These are phyloP conservation scores for Populus simonii DNA, from an alignment of 345 rosid genomes.

Conservation along the genomic window DNA sequence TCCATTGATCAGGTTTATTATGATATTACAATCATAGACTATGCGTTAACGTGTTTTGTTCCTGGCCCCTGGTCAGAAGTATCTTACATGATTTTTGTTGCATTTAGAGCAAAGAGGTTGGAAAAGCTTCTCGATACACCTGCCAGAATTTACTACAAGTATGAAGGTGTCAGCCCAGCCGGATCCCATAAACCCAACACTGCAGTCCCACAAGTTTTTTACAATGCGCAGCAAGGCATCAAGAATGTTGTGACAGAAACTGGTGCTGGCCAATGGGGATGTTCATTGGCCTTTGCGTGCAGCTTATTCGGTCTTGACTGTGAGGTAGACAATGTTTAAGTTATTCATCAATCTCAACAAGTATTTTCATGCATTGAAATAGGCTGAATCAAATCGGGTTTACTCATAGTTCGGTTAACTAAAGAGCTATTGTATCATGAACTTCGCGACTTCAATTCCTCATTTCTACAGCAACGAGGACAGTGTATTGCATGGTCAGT, in stretches of 20 bases:
- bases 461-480: too few relatives aligned
- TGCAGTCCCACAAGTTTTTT: constrained; percentile 84
- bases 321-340: constrained; percentile 44
- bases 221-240: constrained; percentile 70
- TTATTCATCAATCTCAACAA: not conserved
- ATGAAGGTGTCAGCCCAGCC: constrained; percentile 94
- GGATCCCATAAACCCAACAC: constrained; percentile 94
- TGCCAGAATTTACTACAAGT: constrained; percentile 88
- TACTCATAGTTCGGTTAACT: not conserved
- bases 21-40: not conserved
- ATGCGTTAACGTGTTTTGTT: not conserved
- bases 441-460: too few relatives aligned
- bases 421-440: not conserved
- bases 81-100: constrained; percentile 9
- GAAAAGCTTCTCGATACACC: constrained; percentile 88
- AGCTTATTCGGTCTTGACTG: constrained; percentile 74
- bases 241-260: constrained; percentile 89
- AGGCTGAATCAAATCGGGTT: not conserved
- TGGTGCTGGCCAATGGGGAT: constrained; percentile 99
- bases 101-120: constrained; percentile 81
- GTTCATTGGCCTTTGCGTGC: constrained; percentile 86
- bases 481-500: too few relatives aligned
- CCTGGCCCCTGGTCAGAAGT: not conserved
- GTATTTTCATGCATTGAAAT: not conserved
- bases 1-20: constrained; percentile 72